phyloP scores from a whole-genome alignment of 75 land plant genomes.

The Pinus tabuliformis region DNA sequence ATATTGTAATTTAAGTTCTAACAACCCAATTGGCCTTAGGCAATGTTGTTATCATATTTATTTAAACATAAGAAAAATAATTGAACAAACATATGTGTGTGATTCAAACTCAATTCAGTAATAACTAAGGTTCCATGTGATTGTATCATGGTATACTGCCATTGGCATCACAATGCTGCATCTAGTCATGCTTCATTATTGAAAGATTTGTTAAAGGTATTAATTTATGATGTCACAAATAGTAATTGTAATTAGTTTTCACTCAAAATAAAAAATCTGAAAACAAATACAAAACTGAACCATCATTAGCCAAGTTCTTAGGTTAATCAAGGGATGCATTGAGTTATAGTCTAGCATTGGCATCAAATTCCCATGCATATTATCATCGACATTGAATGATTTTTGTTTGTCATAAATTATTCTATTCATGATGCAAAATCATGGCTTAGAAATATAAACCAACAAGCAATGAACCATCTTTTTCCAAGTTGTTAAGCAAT shows the following conservation, averaged over 20 bases:
- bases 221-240: no score
- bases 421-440: background rate
- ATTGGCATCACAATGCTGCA: background rate
- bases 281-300: no score
- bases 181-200: no score
- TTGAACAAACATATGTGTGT: background rate
- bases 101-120: background rate
- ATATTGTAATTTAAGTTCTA: background rate
- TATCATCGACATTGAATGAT: background rate
- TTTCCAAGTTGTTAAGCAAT: background rate
- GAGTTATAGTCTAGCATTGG: background rate
- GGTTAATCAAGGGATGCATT: no score
- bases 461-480: background rate
- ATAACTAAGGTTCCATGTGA: background rate
- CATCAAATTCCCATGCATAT: background rate
- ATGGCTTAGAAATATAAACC: background rate
- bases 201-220: no score
- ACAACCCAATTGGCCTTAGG: background rate
- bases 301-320: no score
- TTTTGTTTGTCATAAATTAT: background rate
- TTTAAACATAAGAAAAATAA: background rate
- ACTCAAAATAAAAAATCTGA: no score
- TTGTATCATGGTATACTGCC: background rate
- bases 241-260: no score
- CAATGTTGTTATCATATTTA: background rate